These are phyloP conservation scores for Trichosporon ovoides DNA, from an alignment of 1,284 basidiomycete species.

Conservation along the genomic window DNA sequence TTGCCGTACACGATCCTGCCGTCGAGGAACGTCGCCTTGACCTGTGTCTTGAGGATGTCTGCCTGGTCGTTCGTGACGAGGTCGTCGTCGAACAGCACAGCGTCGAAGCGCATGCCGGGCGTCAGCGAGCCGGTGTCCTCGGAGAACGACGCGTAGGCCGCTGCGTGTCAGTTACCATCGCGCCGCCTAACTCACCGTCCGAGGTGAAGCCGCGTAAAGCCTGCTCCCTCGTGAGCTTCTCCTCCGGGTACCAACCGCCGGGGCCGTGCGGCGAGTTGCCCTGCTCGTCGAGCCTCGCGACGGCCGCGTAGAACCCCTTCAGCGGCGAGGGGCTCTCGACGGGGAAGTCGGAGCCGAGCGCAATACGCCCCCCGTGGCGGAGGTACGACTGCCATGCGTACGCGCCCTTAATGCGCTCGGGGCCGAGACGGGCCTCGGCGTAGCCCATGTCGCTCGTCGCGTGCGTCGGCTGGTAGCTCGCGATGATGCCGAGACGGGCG, in stretches of 20 bases:
- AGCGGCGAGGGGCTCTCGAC: slow-evolving; percentile 58
- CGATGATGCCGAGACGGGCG: slow-evolving; percentile 72
- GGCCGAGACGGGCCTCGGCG: slow-evolving; percentile 70
- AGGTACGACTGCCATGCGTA: slow-evolving; percentile 81
- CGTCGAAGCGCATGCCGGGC: slow-evolving; percentile 76
- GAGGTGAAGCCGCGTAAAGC: slow-evolving; percentile 67
- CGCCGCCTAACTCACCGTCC: slow-evolving; percentile 51
- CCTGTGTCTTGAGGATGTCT: slow-evolving; percentile 66
- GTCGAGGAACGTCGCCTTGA: slow-evolving; percentile 71
- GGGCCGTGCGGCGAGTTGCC: slow-evolving; percentile 76
- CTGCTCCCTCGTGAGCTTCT: slow-evolving; percentile 68
- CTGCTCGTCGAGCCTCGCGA: slow-evolving; percentile 62
- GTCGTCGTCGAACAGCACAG: slow-evolving; percentile 71
- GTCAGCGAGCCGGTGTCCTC: slow-evolving; percentile 60
- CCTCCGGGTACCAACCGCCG: slow-evolving; percentile 69
- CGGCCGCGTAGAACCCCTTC: slow-evolving; percentile 76
- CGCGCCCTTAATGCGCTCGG: slow-evolving; percentile 71
- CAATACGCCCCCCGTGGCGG: slow-evolving; percentile 56
- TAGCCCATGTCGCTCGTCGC: slow-evolving; percentile 74
- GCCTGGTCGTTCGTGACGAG: slow-evolving; percentile 62
- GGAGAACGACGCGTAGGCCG: slow-evolving; percentile 78
- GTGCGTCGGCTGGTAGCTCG: slow-evolving; percentile 90
- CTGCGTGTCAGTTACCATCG: slow-evolving; percentile 16
- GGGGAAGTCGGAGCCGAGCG: slow-evolving; percentile 86
- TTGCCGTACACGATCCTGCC: slow-evolving; percentile 60